Conservation (phyloP, 192 early-diverging fungal genomes). For the Coemansia sp. region DNA sequence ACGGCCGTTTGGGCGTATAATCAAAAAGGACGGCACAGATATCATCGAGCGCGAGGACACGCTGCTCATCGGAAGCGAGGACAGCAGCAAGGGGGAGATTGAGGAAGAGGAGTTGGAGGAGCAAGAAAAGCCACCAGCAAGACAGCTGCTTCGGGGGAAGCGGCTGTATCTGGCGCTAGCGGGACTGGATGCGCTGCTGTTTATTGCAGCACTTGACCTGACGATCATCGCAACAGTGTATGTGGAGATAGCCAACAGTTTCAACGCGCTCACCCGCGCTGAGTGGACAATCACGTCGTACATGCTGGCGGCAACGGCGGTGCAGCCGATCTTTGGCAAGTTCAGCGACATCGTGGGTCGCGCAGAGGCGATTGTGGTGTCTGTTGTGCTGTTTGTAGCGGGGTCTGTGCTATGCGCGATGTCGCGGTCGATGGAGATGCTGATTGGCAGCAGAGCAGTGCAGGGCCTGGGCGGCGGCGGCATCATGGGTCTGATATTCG, state of each 20-base stretch:
- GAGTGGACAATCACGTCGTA: conserved; percentile 84
- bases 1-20: conserved; percentile 15
- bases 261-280: conserved; percentile 66
- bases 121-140: too few species aligned
- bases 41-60: neutral
- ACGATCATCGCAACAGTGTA: conserved; percentile 84
- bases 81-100: neutral
- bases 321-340: conserved; percentile 73
- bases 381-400: conserved; percentile 73
- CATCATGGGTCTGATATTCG: conserved; percentile 70
- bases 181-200: conserved; percentile 62
- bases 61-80: neutral
- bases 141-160: conserved; percentile 10
- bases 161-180: conserved; percentile 50
- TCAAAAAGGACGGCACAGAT: conserved; percentile 11
- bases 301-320: conserved; percentile 63
- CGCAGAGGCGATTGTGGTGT: conserved; percentile 72
- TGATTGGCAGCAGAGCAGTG: conserved; percentile 77
- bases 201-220: conserved; percentile 82
- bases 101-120: neutral
- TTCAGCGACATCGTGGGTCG: conserved; percentile 92
- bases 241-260: conserved; percentile 73
- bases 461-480: conserved; percentile 83
- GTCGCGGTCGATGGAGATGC: conserved; percentile 62
- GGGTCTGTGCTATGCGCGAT: conserved; percentile 84